Evolutionary conservation across 495 filamentous ascomycete genomes (phyloP).

Genomic region (Xanthoparmelia taractica): DNA sequence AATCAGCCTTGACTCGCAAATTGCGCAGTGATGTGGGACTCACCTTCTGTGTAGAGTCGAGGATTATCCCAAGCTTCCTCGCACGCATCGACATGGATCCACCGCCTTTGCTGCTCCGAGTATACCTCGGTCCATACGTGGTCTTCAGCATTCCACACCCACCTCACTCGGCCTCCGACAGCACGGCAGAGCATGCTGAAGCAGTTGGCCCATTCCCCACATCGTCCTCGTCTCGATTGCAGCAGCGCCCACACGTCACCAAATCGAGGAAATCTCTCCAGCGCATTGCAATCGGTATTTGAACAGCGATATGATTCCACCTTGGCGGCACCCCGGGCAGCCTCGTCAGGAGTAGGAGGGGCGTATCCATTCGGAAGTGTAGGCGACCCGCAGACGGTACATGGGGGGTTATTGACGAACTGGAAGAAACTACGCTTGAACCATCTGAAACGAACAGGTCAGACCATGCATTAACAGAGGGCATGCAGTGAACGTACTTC

Average conservation of each 20-base stretch:
- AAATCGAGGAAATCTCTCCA: slow-evolving; percentile 89
- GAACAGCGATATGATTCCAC: slow-evolving; percentile 90
- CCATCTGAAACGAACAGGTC: slow-evolving; percentile 55
- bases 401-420: slow-evolving; percentile 92
- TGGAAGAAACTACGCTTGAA: slow-evolving; percentile 92
- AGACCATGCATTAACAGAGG: not conserved
- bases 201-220: slow-evolving; percentile 96
- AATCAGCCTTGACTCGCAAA: slow-evolving; percentile 16
- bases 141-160: slow-evolving; percentile 98
- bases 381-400: slow-evolving; percentile 69
- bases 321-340: slow-evolving; percentile 71
- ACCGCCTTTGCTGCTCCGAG: slow-evolving; percentile 84
- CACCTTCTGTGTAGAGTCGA: slow-evolving; percentile 81
- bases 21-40: slow-evolving; percentile 18
- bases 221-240: slow-evolving; percentile 74
- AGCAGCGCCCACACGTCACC: slow-evolving; percentile 92
- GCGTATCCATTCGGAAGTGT: slow-evolving; percentile 76
- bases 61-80: slow-evolving; percentile 96
- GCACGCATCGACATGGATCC: slow-evolving; percentile 95
- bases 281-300: slow-evolving; percentile 55
- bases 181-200: slow-evolving; percentile 98
- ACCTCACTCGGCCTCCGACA: slow-evolving; percentile 80
- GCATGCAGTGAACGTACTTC: slow-evolving; percentile 45
- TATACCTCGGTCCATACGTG: slow-evolving; percentile 98
- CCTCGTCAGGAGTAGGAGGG: slow-evolving; percentile 78